phyloP scores from a whole-genome alignment of 164 flowering plant species.

The Stephania japonica region DNA sequence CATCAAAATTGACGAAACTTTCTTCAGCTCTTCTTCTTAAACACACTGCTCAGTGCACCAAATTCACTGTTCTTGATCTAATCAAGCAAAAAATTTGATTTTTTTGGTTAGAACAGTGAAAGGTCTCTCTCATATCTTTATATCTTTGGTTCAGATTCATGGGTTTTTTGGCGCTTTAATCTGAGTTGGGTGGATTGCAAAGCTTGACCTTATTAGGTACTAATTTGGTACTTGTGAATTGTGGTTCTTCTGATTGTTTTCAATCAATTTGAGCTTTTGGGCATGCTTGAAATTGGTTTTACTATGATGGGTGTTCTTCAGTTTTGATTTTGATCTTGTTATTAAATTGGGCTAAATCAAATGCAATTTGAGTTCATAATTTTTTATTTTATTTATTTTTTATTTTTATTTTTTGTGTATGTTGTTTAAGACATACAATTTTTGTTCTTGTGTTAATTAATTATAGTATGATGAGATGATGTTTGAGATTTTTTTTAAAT shows the following conservation, averaged over 20 bases:
- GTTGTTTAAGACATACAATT: not conserved
- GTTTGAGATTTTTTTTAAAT: not conserved
- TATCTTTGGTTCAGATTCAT: not conserved
- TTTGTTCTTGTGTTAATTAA: not conserved
- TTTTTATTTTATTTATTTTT: not conserved
- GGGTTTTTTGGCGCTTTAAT: not conserved
- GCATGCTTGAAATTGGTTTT: not conserved
- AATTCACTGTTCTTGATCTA: not conserved
- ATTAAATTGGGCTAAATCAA: not conserved
- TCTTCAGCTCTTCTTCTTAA: not conserved
- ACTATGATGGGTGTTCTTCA: not conserved
- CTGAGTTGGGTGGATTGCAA: not conserved
- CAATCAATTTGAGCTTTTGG: slow-evolving; percentile 12
- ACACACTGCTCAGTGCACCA: not conserved
- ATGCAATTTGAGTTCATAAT: too few species aligned
- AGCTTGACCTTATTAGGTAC: not conserved
- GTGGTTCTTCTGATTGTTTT: not conserved
- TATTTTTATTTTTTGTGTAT: not conserved
- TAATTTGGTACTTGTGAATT: not conserved
- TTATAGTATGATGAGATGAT: not conserved
- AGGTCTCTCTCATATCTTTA: not conserved
- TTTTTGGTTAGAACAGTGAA: not conserved
- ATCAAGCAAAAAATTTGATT: not conserved
- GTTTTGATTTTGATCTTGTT: slow-evolving; percentile 1
- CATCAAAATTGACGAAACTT: not conserved